Base-by-base conservation (phyloP, 805 yeast genomes). In the Hanseniaspora singularis region DNA sequence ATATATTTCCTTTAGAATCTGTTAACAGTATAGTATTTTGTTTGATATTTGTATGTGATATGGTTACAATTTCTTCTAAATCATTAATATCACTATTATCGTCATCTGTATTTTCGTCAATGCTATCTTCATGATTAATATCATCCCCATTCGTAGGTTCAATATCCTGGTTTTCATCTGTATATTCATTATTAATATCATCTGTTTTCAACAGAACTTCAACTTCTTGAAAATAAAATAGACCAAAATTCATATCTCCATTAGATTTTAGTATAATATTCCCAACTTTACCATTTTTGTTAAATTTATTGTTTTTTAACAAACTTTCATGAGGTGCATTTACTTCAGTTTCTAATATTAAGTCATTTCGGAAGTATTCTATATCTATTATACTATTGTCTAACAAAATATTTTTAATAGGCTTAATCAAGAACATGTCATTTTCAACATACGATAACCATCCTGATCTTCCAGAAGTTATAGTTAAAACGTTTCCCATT, bases 211-310 rank as follows among this genome's bases (percentile, higher is more conserved):
- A n/a, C n/a, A n/a, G n/a, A n/a, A n/a, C n/a, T n/a, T n/a, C n/a
- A 9, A 44, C 34, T 14, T 24, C 26, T 14, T 27, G 5, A 10
- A n/a, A 30, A 9, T 16, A 22, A 15, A 30, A 24, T 8, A 27
- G 15, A 4, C 33, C 33, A n/a, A 44, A 32, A 22, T 28, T 31
- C n/a, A 44, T 16, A 16, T 44, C 41, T 8, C 48, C 39, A 3
- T 28, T 24, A 9, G 23, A 6, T 10, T 28, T 39, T 9, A 44
- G 26, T 8, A 36, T 15, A 7, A 22, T 19, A 9, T 33, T 24
- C 5, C 48, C 48, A 14, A 36, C 30, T 22, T 36, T 14, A 8
- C 39, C 27, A 15, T 23, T 23, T 4, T 16, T 22, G 5, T 19
- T 15, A 24, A 23, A 36, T 16, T 24, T 14, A 11, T 37, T 22